A percentile compares a stretch with the other conserved stretches of the same genome.
phyloP scores from a whole-genome alignment of 1,284 basidiomycete genomes.

The Macrocystidia cucumis region DNA sequence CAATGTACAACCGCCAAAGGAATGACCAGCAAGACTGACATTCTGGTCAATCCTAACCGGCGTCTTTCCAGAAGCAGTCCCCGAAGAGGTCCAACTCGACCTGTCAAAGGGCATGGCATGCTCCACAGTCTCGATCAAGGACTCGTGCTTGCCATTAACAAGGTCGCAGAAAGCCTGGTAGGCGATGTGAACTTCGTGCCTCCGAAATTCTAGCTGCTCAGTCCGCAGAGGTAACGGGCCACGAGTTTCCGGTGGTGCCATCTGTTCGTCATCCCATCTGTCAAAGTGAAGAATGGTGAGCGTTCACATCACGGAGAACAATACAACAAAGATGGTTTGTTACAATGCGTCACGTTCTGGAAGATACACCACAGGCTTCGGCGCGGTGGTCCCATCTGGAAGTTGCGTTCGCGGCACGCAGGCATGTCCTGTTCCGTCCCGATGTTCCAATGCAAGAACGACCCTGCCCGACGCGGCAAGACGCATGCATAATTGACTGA shows the following conservation, averaged over 20 bases:
- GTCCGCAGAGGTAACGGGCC: slow-evolving; percentile 39
- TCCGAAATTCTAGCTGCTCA: slow-evolving; percentile 61
- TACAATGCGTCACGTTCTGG: slow-evolving; percentile 43
- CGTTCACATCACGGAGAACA: too few relatives aligned
- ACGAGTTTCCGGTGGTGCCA: slow-evolving; percentile 14
- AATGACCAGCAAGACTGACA: slow-evolving; percentile 59
- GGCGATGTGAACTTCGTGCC: slow-evolving; percentile 57
- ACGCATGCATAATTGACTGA: slow-evolving; percentile 59
- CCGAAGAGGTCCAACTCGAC: slow-evolving; percentile 31
- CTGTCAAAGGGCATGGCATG: slow-evolving; percentile 27
- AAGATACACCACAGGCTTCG: slow-evolving; percentile 33
- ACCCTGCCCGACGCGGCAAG: slow-evolving; percentile 71
- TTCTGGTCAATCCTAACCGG: slow-evolving; percentile 33
- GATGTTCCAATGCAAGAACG: slow-evolving; percentile 72
- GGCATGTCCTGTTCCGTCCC: slow-evolving; percentile 62
- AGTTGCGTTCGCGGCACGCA: slow-evolving; percentile 27
- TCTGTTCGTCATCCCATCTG: slow-evolving; percentile 27
- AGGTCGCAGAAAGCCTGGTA: slow-evolving; percentile 36
- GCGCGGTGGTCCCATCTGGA: slow-evolving; percentile 15
- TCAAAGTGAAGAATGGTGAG: too few relatives aligned
- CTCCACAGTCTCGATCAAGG: slow-evolving; percentile 27
- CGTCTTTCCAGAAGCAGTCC: slow-evolving; percentile 15
- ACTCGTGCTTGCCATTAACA: slow-evolving; percentile 20
- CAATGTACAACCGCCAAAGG: slow-evolving; percentile 71
- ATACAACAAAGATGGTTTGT: slow-evolving; percentile 18